Conservation (phyloP, 2,329 filamentous ascomycete species). For the Colletotrichum limetticola region DNA sequence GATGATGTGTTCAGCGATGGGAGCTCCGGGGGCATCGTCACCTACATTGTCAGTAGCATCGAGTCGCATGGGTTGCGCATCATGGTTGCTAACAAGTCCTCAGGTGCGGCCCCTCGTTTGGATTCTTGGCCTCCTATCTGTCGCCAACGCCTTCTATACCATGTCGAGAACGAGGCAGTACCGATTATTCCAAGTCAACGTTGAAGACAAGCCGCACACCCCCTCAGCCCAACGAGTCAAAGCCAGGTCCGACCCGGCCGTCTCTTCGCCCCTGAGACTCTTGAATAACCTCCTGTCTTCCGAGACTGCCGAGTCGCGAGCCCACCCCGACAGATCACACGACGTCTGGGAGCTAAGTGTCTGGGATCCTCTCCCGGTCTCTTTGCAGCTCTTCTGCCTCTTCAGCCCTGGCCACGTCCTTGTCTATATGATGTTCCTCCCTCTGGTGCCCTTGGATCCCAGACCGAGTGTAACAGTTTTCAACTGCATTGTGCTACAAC, state of each 20-base stretch:
- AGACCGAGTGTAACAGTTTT: conserved; percentile 87
- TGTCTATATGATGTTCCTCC: conserved; percentile 89
- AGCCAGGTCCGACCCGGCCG: conserved; percentile 83
- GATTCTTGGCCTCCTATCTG: conserved; percentile 72
- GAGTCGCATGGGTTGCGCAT: conserved; percentile 9
- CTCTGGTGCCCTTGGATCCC: conserved; percentile 78
- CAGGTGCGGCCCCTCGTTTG: conserved; percentile 79
- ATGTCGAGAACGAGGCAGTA: conserved; percentile 87
- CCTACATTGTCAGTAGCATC: conserved; percentile 58
- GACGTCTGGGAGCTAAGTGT: conserved; percentile 96
- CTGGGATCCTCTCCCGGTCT: conserved; percentile 92
- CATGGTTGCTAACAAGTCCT: conserved; percentile 24
- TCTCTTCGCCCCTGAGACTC: conserved; percentile 82
- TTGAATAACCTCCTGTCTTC: conserved; percentile 74
- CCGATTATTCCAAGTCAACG: conserved; percentile 87
- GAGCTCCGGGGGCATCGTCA: conserved; percentile 72
- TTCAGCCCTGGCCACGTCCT: conserved; percentile 96
- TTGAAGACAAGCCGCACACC: conserved; percentile 80
- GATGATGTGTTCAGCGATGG: conserved; percentile 90
- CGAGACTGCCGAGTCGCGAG: conserved; percentile 81
- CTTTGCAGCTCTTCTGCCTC: conserved; percentile 83
- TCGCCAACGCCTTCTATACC: conserved; percentile 82
- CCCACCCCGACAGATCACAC: conserved; percentile 81
- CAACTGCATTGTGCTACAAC: conserved; percentile 81
- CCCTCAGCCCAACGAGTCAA: conserved; percentile 89